Conservation (phyloP, 179 eudicot genomes). For the Nepenthes alata region DNA sequence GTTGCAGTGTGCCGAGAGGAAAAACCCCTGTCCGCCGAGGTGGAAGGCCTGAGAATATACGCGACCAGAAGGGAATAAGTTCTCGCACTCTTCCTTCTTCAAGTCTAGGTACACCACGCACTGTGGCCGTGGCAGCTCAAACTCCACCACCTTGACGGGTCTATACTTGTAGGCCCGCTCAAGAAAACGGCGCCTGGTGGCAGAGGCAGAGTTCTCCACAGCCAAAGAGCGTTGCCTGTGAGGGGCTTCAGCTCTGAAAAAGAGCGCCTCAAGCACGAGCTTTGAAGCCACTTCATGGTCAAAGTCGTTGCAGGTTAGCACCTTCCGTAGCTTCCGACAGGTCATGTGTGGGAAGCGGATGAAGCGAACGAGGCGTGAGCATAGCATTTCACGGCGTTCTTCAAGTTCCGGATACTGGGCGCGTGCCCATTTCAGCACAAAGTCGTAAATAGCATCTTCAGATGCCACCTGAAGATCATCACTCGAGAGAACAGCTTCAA, state of each 20-base stretch:
- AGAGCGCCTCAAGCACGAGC: constrained; percentile 69
- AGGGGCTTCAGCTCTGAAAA: constrained; percentile 70
- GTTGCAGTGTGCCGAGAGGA: constrained; percentile 71
- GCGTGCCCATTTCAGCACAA: constrained; percentile 67
- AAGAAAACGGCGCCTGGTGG: constrained; percentile 36
- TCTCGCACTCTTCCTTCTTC: constrained; percentile 54
- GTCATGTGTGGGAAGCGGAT: constrained; percentile 80
- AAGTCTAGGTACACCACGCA: constrained; percentile 74
- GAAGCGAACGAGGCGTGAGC: constrained; percentile 47
- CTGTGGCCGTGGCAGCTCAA: constrained; percentile 64
- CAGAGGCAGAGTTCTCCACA: constrained; percentile 38
- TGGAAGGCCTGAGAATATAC: constrained; percentile 72
- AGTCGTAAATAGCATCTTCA: constrained; percentile 74
- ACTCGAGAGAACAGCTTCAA: constrained; percentile 65
- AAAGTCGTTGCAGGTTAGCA: constrained; percentile 58
- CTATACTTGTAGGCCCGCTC: constrained; percentile 74
- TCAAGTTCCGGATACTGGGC: constrained; percentile 53
- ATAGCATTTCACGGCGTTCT: constrained; percentile 62
- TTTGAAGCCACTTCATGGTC: constrained; percentile 64
- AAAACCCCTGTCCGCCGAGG: constrained; percentile 73
- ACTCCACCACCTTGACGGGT: constrained; percentile 69
- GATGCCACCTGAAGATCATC: constrained; percentile 85
- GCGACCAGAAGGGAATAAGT: constrained; percentile 55
- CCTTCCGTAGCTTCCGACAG: constrained; percentile 68
- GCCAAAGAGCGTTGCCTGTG: constrained; percentile 59